These are phyloP conservation scores for Colletotrichum graminicola DNA, from an alignment of 2,329 filamentous ascomycete genomes.

Conservation along the genomic window DNA sequence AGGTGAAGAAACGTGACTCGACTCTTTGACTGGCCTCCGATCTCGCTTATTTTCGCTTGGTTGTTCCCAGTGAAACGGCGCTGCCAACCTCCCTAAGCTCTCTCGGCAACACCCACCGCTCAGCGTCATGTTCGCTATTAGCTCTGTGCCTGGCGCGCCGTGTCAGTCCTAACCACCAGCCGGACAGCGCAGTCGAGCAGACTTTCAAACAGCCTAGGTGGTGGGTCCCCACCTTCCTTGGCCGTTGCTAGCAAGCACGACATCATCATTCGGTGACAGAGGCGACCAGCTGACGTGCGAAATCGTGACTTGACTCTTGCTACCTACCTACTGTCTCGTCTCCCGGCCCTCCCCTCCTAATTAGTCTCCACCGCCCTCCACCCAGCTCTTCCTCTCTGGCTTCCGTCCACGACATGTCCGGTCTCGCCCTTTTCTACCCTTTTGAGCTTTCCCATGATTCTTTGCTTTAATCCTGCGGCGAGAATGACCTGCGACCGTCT, in stretches of 20 bases:
- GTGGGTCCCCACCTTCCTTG: constrained; percentile 7
- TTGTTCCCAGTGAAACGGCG: background rate
- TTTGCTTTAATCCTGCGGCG: background rate
- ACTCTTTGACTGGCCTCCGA: constrained; percentile 6
- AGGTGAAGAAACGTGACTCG: background rate
- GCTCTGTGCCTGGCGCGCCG: constrained; percentile 13
- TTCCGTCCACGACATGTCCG: constrained; percentile 14
- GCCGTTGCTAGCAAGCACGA: constrained; percentile 29
- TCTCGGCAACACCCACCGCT: background rate
- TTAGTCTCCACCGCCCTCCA: background rate
- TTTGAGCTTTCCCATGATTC: background rate
- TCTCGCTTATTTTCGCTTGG: constrained; percentile 22
- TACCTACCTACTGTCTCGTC: background rate
- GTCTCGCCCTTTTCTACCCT: background rate
- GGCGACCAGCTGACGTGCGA: constrained; percentile 40
- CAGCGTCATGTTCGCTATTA: background rate
- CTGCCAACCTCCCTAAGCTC: background rate
- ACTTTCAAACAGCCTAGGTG: constrained; percentile 17
- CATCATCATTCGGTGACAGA: constrained; percentile 36
- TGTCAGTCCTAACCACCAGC: background rate
- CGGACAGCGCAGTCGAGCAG: constrained; percentile 6
- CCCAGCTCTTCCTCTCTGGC: background rate
- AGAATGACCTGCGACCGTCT: constrained; percentile 19
- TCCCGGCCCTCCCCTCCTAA: background rate
- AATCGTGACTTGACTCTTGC: constrained; percentile 30